Percentiles rank a stretch among this genome's conserved stretches.
Conservation (phyloP, 208 protist species). For the Crithidia brevicula region DNA sequence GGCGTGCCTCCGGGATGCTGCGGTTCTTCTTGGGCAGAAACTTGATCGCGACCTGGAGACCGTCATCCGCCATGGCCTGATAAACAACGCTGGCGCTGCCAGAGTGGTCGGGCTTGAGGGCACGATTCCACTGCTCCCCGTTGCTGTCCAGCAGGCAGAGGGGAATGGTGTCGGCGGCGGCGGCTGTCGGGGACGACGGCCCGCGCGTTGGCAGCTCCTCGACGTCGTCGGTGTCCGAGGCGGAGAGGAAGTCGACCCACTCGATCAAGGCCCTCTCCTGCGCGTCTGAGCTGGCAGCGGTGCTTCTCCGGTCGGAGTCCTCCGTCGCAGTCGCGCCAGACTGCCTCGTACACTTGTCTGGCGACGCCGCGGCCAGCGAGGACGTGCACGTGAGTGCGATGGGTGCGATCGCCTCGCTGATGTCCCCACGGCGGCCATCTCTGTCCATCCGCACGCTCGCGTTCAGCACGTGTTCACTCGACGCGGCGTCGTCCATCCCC, state of each 20-base stretch:
- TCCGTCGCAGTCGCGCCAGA: neutral
- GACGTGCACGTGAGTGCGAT: neutral
- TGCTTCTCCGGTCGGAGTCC: conserved; percentile 10
- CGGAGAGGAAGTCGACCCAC: conserved; percentile 31
- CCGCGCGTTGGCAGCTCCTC: conserved; percentile 4
- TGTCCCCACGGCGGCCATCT: neutral
- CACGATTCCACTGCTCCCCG: conserved; percentile 54
- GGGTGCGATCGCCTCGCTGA: neutral
- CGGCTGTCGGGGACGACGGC: conserved; percentile 15
- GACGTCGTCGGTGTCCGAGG: neutral
- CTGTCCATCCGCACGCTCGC: neutral
- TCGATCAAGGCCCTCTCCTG: conserved; percentile 24
- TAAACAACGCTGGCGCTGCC: conserved; percentile 66
- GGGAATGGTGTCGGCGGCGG: conserved; percentile 35
- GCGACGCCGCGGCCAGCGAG: neutral
- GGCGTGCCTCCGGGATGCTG: conserved; percentile 45
- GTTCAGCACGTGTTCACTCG: neutral
- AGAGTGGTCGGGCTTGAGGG: conserved; percentile 44
- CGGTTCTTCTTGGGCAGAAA: conserved; percentile 58
- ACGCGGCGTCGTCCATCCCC: neutral
- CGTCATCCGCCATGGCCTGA: conserved; percentile 57
- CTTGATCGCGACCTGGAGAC: conserved; percentile 77
- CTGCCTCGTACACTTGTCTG: neutral
- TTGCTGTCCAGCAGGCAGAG: conserved; percentile 52
- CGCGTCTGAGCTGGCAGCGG: neutral